A percentile compares a stretch with the other conserved stretches of the same genome.
phyloP scores from a whole-genome alignment of 192 early-diverging fungal genomes.

The Gonapodya sp. region DNA sequence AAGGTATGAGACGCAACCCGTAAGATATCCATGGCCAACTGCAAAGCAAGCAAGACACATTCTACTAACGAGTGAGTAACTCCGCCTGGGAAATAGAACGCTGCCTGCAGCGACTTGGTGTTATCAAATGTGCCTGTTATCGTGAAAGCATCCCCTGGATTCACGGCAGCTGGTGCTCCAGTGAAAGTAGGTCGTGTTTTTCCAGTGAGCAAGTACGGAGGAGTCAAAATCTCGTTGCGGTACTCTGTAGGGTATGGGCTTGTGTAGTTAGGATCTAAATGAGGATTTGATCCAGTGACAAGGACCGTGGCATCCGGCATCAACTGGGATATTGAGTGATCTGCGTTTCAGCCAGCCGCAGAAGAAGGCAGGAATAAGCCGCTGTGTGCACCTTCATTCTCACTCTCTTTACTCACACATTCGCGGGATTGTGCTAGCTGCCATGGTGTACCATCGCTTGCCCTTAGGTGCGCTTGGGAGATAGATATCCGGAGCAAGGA shows the following conservation, averaged over 20 bases:
- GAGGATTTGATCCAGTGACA: background rate
- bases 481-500: background rate
- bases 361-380: background rate
- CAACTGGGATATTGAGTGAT: background rate
- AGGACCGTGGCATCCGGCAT: background rate
- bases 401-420: background rate
- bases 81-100: slow-evolving; percentile 35
- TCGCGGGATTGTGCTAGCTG: background rate
- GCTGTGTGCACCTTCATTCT: background rate
- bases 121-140: slow-evolving; percentile 36
- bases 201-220: slow-evolving; percentile 38
- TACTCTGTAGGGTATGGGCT: slow-evolving; percentile 33
- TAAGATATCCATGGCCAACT: background rate
- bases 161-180: slow-evolving; percentile 23
- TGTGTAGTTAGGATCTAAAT: background rate
- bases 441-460: background rate
- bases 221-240: slow-evolving; percentile 40
- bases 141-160: slow-evolving; percentile 26
- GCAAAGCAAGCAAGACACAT: slow-evolving; percentile 19
- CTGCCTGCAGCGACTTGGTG: slow-evolving; percentile 44
- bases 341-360: too few relatives aligned
- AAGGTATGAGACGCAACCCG: background rate
- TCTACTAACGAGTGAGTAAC: slow-evolving; percentile 14
- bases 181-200: slow-evolving; percentile 26
- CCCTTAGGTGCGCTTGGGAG: background rate